These are phyloP conservation scores for Xanthoconium purpureum DNA, from an alignment of 768 basidiomycete genomes.

Conservation along the genomic window DNA sequence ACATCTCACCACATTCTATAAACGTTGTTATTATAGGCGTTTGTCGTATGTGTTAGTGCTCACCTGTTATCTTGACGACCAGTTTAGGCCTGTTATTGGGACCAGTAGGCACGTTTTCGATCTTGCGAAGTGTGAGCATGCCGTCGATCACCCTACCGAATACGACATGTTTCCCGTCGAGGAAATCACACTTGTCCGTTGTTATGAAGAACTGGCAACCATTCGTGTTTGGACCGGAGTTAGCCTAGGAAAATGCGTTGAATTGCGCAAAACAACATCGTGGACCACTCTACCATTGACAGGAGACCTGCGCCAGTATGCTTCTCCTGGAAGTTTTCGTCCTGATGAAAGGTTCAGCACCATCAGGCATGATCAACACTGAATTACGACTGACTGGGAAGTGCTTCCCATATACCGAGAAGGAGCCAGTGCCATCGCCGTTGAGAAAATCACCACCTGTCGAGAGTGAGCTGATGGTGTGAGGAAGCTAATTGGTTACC, in stretches of 20 bases:
- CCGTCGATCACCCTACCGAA: slow-evolving; percentile 90
- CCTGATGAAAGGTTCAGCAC: slow-evolving; percentile 42
- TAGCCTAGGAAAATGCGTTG: slow-evolving; percentile 56
- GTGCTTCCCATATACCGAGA: slow-evolving; percentile 96
- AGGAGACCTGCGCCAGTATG: slow-evolving; percentile 83
- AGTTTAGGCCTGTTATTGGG: slow-evolving; percentile 88
- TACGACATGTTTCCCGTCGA: slow-evolving; percentile 93
- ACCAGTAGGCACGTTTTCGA: slow-evolving; percentile 93
- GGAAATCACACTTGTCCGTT: slow-evolving; percentile 89
- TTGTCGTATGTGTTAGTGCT: slow-evolving; percentile 15
- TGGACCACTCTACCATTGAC: slow-evolving; percentile 66
- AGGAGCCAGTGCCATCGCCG: slow-evolving; percentile 91
- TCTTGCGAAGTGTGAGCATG: slow-evolving; percentile 92
- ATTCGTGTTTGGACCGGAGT: slow-evolving; percentile 92
- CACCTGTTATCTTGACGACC: slow-evolving; percentile 83
- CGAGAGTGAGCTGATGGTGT: background rate
- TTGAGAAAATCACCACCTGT: slow-evolving; percentile 93
- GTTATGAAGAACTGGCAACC: slow-evolving; percentile 99
- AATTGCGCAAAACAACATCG: background rate
- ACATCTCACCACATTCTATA: slow-evolving; percentile 62
- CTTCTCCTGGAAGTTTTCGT: slow-evolving; percentile 93
- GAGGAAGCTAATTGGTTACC: slow-evolving; percentile 37
- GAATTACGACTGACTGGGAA: slow-evolving; percentile 62
- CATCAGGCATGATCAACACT: background rate
- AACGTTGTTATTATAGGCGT: background rate